Percentiles rank a stretch among this genome's conserved stretches.
phyloP scores from a whole-genome alignment of 768 basidiomycete species.

The Boletus reticuloceps region DNA sequence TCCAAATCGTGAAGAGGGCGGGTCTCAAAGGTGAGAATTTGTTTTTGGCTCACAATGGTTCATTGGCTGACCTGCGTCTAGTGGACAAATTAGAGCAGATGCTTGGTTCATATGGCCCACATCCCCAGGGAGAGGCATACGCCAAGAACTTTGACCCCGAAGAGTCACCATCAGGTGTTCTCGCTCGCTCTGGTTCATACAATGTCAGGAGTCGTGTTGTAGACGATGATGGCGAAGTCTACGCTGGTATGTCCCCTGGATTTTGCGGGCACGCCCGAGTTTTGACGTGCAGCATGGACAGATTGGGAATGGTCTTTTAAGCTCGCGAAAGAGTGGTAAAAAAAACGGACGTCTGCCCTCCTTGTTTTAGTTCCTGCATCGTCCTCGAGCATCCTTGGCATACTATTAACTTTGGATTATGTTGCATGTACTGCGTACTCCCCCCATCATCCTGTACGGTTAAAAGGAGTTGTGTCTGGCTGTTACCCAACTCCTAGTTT shows the following conservation, averaged over 20 bases:
- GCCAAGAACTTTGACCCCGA: slow-evolving; percentile 75
- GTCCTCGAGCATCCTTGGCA: slow-evolving; percentile 29
- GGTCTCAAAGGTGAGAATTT: slow-evolving; percentile 62
- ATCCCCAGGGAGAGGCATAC: slow-evolving; percentile 61
- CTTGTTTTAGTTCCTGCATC: slow-evolving; percentile 16
- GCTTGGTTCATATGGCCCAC: slow-evolving; percentile 91
- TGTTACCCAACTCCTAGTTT: slow-evolving; percentile 6
- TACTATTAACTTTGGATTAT: slow-evolving; percentile 21
- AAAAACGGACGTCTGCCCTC: slow-evolving; percentile 13
- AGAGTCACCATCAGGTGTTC: slow-evolving; percentile 71
- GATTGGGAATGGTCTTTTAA: slow-evolving; percentile 78
- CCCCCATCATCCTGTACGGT: slow-evolving; percentile 18
- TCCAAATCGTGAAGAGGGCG: slow-evolving; percentile 84
- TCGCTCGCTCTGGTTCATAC: slow-evolving; percentile 83
- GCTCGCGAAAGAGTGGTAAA: slow-evolving; percentile 88
- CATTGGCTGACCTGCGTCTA: slow-evolving; percentile 28
- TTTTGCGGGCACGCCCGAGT: not conserved
- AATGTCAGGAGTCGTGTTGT: slow-evolving; percentile 76
- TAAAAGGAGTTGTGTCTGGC: slow-evolving; percentile 6
- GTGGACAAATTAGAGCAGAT: slow-evolving; percentile 93
- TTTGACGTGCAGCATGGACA: slow-evolving; percentile 14
- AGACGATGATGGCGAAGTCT: slow-evolving; percentile 84
- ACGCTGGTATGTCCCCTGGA: slow-evolving; percentile 57
- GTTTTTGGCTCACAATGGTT: not conserved
- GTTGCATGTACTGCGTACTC: slow-evolving; percentile 34